Conservation (phyloP, 768 basidiomycete genomes). For the Crassisporium funariophilum region DNA sequence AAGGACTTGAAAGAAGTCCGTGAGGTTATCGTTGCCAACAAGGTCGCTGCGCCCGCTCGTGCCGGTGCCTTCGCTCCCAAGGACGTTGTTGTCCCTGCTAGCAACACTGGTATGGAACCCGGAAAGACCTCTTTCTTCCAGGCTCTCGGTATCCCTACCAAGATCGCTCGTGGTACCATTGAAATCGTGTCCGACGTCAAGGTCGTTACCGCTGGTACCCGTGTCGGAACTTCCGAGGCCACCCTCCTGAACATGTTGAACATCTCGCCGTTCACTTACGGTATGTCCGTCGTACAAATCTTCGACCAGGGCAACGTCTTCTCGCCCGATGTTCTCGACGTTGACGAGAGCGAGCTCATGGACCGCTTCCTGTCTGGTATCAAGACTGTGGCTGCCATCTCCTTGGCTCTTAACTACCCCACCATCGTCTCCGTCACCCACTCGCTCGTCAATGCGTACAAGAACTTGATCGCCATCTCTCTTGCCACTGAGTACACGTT, state of each 20-base stretch:
- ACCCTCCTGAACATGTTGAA: slow-evolving; percentile 99
- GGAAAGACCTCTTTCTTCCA: slow-evolving; percentile 99
- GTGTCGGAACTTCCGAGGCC: slow-evolving; percentile 97
- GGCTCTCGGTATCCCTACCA: slow-evolving; percentile 98
- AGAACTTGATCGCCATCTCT: slow-evolving; percentile 92
- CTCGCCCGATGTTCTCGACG: slow-evolving; percentile 86
- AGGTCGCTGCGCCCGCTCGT: slow-evolving; percentile 98
- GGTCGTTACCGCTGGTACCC: slow-evolving; percentile 89
- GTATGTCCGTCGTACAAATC: slow-evolving; percentile 98
- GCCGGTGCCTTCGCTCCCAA: slow-evolving; percentile 94
- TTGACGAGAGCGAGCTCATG: slow-evolving; percentile 89
- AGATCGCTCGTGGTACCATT: slow-evolving; percentile 99
- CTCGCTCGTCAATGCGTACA: slow-evolving; percentile 98
- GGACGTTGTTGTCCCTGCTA: slow-evolving; percentile 89
- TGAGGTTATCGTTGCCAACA: slow-evolving; percentile 92
- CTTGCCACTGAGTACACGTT: slow-evolving; percentile 93
- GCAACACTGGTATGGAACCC: slow-evolving; percentile 99
- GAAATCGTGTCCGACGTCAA: slow-evolving; percentile 98
- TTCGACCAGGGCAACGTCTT: slow-evolving; percentile 94
- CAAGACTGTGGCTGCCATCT: slow-evolving; percentile 95
- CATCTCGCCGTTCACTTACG: slow-evolving; percentile 99
- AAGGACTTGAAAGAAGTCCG: slow-evolving; percentile 94
- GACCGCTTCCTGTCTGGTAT: slow-evolving; percentile 91
- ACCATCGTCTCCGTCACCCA: slow-evolving; percentile 93
- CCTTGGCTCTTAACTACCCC: slow-evolving; percentile 94